A percentile compares a stretch with the other conserved stretches of the same genome.
phyloP scores from a whole-genome alignment of 2,329 filamentous ascomycete genomes.

The Penicillium sp. region DNA sequence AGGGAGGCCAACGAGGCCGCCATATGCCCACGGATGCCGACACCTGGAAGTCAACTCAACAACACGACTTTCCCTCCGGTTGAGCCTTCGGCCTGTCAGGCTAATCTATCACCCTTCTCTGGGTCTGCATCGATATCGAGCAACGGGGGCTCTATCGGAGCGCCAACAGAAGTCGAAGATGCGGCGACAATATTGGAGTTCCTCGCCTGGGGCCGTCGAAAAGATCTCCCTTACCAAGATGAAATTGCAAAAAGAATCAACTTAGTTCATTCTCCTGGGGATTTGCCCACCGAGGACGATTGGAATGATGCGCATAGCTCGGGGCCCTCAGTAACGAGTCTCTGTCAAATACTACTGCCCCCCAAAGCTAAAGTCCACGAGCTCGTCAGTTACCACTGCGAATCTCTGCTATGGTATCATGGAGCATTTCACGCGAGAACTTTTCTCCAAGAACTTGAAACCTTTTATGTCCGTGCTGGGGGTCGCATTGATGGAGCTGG shows the following conservation, averaged over 20 bases:
- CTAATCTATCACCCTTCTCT: background rate
- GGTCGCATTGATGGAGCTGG: constrained; percentile 38
- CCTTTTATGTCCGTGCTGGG: constrained; percentile 39
- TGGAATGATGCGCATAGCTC: constrained; percentile 8
- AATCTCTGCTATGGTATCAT: constrained; percentile 45
- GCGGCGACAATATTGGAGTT: constrained; percentile 55
- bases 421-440: constrained; percentile 38
- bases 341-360: constrained; percentile 45
- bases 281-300: constrained; percentile 17
- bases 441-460: constrained; percentile 41
- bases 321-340: constrained; percentile 9
- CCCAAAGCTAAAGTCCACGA: constrained; percentile 18
- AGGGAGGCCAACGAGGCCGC: constrained; percentile 17
- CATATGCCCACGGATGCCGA: constrained; percentile 3
- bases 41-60: background rate
- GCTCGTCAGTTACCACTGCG: constrained; percentile 45
- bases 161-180: constrained; percentile 37
- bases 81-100: background rate
- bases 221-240: constrained; percentile 41
- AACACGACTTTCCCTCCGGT: constrained; percentile 2
- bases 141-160: background rate
- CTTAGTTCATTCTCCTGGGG: constrained; percentile 28
- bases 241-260: constrained; percentile 24
- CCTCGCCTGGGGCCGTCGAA: constrained; percentile 53
- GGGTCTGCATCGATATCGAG: background rate